phyloP scores from a whole-genome alignment of 1,284 basidiomycete species.

The Takashimella tepidaria region DNA sequence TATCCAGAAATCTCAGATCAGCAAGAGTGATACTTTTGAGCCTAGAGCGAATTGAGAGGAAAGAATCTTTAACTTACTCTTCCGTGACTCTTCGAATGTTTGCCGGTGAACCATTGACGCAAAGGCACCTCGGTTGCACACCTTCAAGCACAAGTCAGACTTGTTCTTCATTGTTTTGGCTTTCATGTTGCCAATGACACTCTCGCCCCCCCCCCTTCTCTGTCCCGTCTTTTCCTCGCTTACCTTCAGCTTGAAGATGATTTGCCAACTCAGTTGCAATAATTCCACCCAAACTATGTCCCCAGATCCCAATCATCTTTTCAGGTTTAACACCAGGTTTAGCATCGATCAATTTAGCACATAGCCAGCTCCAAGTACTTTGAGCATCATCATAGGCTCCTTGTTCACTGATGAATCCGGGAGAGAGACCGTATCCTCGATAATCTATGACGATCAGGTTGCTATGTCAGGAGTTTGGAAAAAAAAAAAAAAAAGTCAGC shows the following conservation, averaged over 20 bases:
- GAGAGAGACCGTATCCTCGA: conserved; percentile 81
- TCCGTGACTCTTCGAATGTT: background rate
- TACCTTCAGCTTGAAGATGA: background rate
- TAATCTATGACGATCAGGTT: conserved; percentile 84
- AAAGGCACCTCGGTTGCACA: background rate
- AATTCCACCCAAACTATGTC: background rate
- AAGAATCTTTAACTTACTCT: background rate
- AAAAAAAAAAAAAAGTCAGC: background rate
- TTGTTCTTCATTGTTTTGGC: background rate
- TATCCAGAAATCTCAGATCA: no score
- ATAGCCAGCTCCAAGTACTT: conserved; percentile 73
- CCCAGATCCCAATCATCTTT: background rate
- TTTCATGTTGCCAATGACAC: no score
- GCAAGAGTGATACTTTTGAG: background rate
- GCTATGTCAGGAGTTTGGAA: conserved; percentile 7
- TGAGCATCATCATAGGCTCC: conserved; percentile 71
- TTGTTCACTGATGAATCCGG: conserved; percentile 65
- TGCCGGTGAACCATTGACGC: background rate
- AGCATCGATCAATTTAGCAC: background rate
- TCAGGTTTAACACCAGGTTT: background rate
- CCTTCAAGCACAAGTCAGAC: no score
- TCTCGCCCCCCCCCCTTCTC: no score
- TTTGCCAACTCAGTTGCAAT: background rate
- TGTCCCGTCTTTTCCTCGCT: background rate
- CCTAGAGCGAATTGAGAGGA: no score